A percentile compares a stretch with the other conserved stretches of the same genome.
These are phyloP conservation scores for Thermomyces lanuginosus DNA, from an alignment of 2,329 filamentous ascomycete genomes.

Conservation along the genomic window DNA sequence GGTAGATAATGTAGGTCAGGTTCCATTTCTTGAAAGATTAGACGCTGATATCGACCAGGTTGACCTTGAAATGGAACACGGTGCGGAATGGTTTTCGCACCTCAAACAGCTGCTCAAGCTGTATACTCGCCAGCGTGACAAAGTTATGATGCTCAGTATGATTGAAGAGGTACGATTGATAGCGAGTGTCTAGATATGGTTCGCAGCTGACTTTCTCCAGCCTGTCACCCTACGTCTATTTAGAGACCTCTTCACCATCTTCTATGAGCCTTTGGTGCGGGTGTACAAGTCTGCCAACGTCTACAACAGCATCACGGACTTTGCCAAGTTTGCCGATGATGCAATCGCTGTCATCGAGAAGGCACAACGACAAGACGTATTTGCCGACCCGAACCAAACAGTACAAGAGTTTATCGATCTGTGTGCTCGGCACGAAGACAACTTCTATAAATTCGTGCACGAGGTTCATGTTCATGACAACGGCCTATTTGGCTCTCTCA, in stretches of 20 bases:
- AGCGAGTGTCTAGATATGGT: not conserved
- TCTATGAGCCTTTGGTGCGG: conserved; percentile 90
- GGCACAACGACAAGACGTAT: conserved; percentile 59
- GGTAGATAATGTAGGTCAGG: conserved; percentile 53
- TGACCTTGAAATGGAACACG: conserved; percentile 74
- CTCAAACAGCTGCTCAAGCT: conserved; percentile 91
- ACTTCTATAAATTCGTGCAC: conserved; percentile 98
- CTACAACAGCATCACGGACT: conserved; percentile 93
- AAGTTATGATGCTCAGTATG: conserved; percentile 89
- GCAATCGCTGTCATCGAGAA: conserved; percentile 65
- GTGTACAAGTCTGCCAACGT: conserved; percentile 99
- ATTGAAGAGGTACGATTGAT: conserved; percentile 71
- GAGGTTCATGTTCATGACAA: conserved; percentile 96
- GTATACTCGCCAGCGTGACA: conserved; percentile 78
- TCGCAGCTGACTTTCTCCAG: conserved; percentile 12
- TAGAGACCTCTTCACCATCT: conserved; percentile 92
- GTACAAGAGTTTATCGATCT: conserved; percentile 97
- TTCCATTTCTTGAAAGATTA: conserved; percentile 2
- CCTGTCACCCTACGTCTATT: conserved; percentile 94
- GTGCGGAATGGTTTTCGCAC: conserved; percentile 82
- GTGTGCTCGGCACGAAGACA: conserved; percentile 84
- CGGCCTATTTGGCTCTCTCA: conserved; percentile 84
- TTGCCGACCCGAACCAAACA: conserved; percentile 91
- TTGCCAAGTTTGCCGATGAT: conserved; percentile 82
- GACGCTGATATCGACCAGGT: conserved; percentile 25